Evolutionary conservation across 2,329 filamentous ascomycete genomes (phyloP), one percentile per base, ranked within the genome.

Genomic region (Dothideomycetidae sp.): DNA sequence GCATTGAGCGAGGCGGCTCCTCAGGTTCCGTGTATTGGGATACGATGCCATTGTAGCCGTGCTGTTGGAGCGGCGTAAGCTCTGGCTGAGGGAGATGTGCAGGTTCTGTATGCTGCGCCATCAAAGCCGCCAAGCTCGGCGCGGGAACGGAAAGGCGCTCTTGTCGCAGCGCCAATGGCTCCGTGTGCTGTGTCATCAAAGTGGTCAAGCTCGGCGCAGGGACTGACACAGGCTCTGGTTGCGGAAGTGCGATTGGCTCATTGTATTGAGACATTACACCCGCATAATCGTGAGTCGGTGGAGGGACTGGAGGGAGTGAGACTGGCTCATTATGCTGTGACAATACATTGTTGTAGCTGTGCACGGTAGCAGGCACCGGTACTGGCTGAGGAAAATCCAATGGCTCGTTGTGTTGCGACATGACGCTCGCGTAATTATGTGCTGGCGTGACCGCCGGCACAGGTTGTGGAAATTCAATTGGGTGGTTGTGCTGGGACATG

Each of bases 1-100:
- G n/a, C n/a, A n/a, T n/a, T n/a, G n/a, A n/a, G n/a, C n/a, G n/a
- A 10, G 36, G 36, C 15, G 36, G 31, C 5, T 7, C 21, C 21
- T 29, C 7, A 10, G 58, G 58, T 33, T 58, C 55, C 3, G 46
- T 56, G 11, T 49, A 44, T 29, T 66, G 56, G 3, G 61, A 60
- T 29, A 54, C 46, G 37, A 71, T 61, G 3, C 49, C 48, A 12
- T 64, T 62, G 34, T 63, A 49, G 5, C 55, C 52, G 17, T 63
- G 49, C 21, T 49, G 45, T 7, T 43, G 7, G n/a, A 26, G n/a
- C 21, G 21, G 21, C n/a, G 7, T 7, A n/a, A n/a, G n/a, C n/a
- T 29, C 29, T 3, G 31, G n/a, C 16, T 39, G 31, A n/a, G 30
- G 21, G 19, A 34, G 21, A 14, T 16, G 17, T 5, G 38, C 30